Base-by-base conservation (phyloP, 768 basidiomycete species). In the Boletus pseudo-olivaceus region DNA sequence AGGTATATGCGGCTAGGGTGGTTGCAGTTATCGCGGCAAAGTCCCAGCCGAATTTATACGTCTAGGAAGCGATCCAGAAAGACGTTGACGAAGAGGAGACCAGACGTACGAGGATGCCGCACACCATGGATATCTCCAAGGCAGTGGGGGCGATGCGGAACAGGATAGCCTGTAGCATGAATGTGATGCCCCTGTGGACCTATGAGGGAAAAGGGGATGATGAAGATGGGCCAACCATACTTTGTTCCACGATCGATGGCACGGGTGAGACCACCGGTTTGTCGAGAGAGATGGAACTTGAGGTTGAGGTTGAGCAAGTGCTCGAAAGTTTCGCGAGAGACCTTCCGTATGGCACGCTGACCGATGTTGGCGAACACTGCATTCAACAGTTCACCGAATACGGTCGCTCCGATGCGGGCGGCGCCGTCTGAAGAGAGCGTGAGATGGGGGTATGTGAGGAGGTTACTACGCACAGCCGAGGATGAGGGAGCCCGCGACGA, bases 221-320 rank as follows among this genome's bases (percentile, higher is more conserved):
- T 8, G 10, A 20, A 43, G 35, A 44, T 17, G 20, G 3, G 15
- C 1, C 7, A 44, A 11, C 67, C 80, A 63, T 61, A 97, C 93
- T 98, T 99, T 32, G 97, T 98, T 32, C 97, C 97, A 14, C 97
- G 81, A 68, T 99, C 97, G 60, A 99, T 98, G 5, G 97, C 97
- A 40, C 97, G 77, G 2, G 94, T 98, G 42, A 99, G 77, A 2
- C 97, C 97, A 27, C 97, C 97, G 0, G 97, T 99, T 66, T 98
- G 96, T 34, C 96, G 74, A 17, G 87, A 84, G 30, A 98, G 78
- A 65, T 99, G 97, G 72, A 98, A 99, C 47, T 82, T 85, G 69
- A 98, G 79, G 63, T 97, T 91, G 62, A 98, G 81, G 67, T 90
- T 82, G 56, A 99, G 78, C 14, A 99, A 73, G 66, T 99, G 97